Evolutionary conservation across 1,139 yeast genomes (phyloP).

Genomic region (Kurtzmaniella quercitrusa): DNA sequence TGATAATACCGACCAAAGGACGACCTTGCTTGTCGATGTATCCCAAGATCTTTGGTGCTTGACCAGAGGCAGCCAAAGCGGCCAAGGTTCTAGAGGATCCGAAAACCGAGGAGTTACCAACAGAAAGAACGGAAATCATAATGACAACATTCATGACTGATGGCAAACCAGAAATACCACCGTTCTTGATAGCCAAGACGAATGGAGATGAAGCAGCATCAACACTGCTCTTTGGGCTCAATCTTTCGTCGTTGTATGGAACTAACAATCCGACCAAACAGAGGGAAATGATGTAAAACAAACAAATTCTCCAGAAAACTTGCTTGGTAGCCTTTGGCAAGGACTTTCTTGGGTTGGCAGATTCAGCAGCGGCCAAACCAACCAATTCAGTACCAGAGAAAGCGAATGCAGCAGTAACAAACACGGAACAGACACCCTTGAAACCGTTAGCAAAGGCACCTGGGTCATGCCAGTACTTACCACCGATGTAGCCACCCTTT

Average conservation of each 20-base stretch:
- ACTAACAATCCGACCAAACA: conserved; percentile 30
- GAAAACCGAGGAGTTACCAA: conserved; percentile 33
- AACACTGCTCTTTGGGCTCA: conserved; percentile 15
- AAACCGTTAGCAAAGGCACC: conserved; percentile 28
- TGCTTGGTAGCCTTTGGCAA: conserved; percentile 33
- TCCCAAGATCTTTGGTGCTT: conserved; percentile 27
- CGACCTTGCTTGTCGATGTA: conserved; percentile 33
- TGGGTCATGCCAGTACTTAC: conserved; percentile 29
- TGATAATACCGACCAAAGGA: conserved; percentile 27
- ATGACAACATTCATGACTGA: conserved; percentile 31
- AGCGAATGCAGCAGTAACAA: conserved; percentile 23
- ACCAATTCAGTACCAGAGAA: conserved; percentile 26
- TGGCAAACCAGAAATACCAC: conserved; percentile 26
- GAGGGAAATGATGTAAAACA: conserved; percentile 27
- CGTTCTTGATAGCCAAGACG: conserved; percentile 34
- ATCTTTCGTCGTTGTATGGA: conserved; percentile 19
- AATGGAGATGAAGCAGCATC: conserved; percentile 35
- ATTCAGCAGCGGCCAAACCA: conserved; percentile 34
- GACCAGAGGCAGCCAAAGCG: conserved; percentile 32
- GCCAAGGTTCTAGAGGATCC: conserved; percentile 32
- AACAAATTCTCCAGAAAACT: conserved; percentile 30
- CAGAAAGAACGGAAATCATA: conserved; percentile 28
- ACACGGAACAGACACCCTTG: conserved; percentile 20
- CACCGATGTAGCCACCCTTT: conserved; percentile 26
- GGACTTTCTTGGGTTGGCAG: conserved; percentile 28